Conservation (phyloP, 108 stramenopile species). For the Fistulifera pelliculosa region DNA sequence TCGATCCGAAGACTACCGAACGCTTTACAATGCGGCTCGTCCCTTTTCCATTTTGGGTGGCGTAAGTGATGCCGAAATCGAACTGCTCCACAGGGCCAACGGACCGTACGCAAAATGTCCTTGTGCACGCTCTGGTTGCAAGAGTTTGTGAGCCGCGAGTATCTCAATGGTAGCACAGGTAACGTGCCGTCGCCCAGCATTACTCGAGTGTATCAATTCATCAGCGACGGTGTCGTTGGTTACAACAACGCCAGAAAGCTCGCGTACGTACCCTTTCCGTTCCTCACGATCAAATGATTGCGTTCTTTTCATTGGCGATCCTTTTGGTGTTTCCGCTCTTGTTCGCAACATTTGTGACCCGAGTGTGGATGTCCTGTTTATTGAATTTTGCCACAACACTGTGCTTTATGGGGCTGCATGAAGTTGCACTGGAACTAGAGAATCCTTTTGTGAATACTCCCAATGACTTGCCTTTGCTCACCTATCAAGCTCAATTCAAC, state of each 20-base stretch:
- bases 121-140: slow-evolving; percentile 51
- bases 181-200: slow-evolving; percentile 44
- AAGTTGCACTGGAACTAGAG: slow-evolving; percentile 26
- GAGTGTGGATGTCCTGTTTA: slow-evolving; percentile 23
- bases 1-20: slow-evolving; percentile 33
- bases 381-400: slow-evolving; percentile 40
- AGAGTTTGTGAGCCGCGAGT: slow-evolving; percentile 59
- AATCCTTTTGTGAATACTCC: slow-evolving; percentile 52
- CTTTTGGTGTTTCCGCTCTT: slow-evolving; percentile 40
- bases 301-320: slow-evolving; percentile 17
- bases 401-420: slow-evolving; percentile 29
- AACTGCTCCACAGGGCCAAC: slow-evolving; percentile 31
- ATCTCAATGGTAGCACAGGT: slow-evolving; percentile 46
- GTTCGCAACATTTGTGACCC: slow-evolving; percentile 33
- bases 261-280: slow-evolving; percentile 68
- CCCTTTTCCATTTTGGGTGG: slow-evolving; percentile 66
- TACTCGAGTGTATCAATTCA: slow-evolving; percentile 38
- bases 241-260: slow-evolving; percentile 70
- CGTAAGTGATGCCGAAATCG: slow-evolving; percentile 45
- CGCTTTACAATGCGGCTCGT: slow-evolving; percentile 58
- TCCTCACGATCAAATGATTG: slow-evolving; percentile 47
- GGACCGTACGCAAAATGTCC: slow-evolving; percentile 59
- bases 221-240: slow-evolving; percentile 39
- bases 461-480: slow-evolving; percentile 60
- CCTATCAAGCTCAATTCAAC: slow-evolving; percentile 54